phyloP scores from a whole-genome alignment of 805 yeast species.

The Maudiozyma barnettii region DNA sequence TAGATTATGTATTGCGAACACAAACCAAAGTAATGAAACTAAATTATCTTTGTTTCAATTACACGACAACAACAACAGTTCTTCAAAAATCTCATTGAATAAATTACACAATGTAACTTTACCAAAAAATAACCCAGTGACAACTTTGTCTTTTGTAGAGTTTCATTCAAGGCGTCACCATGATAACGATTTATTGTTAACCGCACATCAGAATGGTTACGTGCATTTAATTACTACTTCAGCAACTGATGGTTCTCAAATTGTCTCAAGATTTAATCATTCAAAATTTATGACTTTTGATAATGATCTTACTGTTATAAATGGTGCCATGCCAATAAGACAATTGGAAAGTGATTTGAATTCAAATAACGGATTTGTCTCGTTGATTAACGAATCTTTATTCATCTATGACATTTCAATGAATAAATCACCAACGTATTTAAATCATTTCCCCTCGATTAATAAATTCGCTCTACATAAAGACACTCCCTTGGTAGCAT shows the following conservation, averaged over 20 bases:
- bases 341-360: constrained; percentile 12
- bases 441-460: constrained; percentile 18
- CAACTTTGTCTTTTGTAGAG: constrained; percentile 5
- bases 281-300: constrained; percentile 42
- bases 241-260: constrained; percentile 50
- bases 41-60: constrained; percentile 15
- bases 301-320: neutral
- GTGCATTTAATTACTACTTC: constrained; percentile 59
- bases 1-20: constrained; percentile 8
- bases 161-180: constrained; percentile 6
- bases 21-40: constrained; percentile 10
- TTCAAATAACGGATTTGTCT: constrained; percentile 34
- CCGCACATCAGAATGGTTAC: constrained; percentile 72
- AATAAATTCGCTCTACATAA: constrained; percentile 14
- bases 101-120: constrained; percentile 19
- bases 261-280: constrained; percentile 72
- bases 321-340: constrained; percentile 9
- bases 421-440: constrained; percentile 28
- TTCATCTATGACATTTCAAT: constrained; percentile 67
- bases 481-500: constrained; percentile 5
- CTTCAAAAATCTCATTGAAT: constrained; percentile 7
- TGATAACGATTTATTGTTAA: constrained; percentile 30
- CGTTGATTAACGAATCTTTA: constrained; percentile 58
- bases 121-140: constrained; percentile 12
- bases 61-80: too few species aligned